Conservation (phyloP, 495 filamentous ascomycete species). For the Glutinoglossum americanum region DNA sequence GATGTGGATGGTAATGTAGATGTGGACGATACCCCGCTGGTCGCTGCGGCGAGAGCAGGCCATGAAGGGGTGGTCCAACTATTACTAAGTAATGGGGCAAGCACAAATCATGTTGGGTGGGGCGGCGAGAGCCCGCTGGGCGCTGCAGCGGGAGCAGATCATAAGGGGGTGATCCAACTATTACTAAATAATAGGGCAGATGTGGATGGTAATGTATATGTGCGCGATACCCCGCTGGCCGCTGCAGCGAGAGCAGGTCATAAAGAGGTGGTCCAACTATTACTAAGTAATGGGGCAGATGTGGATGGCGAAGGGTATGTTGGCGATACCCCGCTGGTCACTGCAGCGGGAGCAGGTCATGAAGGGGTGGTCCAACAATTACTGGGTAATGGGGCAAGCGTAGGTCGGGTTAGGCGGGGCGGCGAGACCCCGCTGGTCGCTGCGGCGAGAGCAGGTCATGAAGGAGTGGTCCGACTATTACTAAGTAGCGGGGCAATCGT, state of each 20-base stretch:
- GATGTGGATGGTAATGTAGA: neutral
- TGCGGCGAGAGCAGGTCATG: neutral
- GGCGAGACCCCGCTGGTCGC: neutral
- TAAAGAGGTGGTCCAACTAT: neutral
- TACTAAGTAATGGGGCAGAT: neutral
- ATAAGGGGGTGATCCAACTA: neutral
- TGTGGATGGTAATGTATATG: neutral
- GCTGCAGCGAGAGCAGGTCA: neutral
- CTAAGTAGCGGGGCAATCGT: neutral
- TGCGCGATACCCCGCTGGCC: no score
- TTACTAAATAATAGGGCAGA: neutral
- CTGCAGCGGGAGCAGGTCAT: neutral
- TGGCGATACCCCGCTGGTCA: neutral
- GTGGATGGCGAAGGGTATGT: neutral
- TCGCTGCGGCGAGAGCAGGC: neutral
- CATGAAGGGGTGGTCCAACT: neutral
- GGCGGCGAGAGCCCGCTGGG: neutral
- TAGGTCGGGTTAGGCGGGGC: no score
- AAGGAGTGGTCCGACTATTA: neutral
- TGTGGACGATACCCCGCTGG: neutral
- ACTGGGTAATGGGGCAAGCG: neutral
- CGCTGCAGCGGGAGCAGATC: neutral
- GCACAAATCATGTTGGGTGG: no score
- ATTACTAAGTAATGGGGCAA: neutral
- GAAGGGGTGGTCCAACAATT: neutral